Base-by-base conservation (phyloP, 1,284 basidiomycete genomes). In the Ceratobasidium sp. region DNA sequence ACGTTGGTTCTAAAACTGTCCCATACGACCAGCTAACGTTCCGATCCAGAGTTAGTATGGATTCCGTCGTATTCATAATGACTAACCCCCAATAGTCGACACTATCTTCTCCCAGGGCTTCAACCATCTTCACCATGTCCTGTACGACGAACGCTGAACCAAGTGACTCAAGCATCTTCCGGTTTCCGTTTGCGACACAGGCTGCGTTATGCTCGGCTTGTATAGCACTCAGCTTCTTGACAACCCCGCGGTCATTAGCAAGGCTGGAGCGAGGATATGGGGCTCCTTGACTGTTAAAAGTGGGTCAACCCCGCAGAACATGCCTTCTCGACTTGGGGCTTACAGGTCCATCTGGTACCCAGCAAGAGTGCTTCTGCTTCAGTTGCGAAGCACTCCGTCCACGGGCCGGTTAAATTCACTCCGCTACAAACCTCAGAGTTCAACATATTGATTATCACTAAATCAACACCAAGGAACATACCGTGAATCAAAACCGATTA, bases 1-100 rank as follows among this genome's bases (percentile, higher is more conserved):
- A 83, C 0, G 80, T 82, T 3, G 82, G 79, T 18, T 82, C 82
- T 3, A 84, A 78, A 39, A 81, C 81, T 2, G 82, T 83, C 2
- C 83, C 82, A 49, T 83, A 81, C 13, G 78, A 81, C 67, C 49
- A 72, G 26, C 70, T 61, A n/a, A 49, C n/a, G n/a, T n/a, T n/a
- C n/a, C n/a, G n/a, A n/a, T n/a, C n/a, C n/a, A n/a, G n/a, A n/a
- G n/a, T n/a, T n/a, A n/a, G n/a, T n/a, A n/a, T n/a, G n/a, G n/a
- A n/a, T n/a, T n/a, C 6, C 7, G 6, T 6, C 7, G 13, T 13
- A 6, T 46, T 6, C 44, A 46, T 6, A 46, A 46, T 6, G 44
- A 13, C 69, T 60, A 81, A 82, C 10, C 83, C 83, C 80, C 80
- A 82, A 68, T 82, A 84, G 33, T 79, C 76, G 18, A 84, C 40